These are phyloP conservation scores for Fusarium verticillioides DNA, from an alignment of 2,329 filamentous ascomycete species.

Conservation along the genomic window DNA sequence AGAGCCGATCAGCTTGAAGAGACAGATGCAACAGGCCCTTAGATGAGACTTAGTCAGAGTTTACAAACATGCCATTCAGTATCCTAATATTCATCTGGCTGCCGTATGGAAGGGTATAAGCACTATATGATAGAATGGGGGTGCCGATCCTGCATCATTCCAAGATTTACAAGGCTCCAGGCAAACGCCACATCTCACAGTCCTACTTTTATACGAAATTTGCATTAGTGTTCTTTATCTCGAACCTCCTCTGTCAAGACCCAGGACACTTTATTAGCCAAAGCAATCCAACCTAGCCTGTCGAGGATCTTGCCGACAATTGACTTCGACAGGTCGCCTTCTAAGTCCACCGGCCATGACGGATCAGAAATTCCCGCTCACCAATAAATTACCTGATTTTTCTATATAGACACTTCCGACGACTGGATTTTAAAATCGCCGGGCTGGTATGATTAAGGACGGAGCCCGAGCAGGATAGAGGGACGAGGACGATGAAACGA, in stretches of 20 bases:
- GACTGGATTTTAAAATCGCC: too few species aligned
- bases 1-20: not conserved
- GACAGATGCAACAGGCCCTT: not conserved
- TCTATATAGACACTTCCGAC: not conserved
- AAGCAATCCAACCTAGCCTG: not conserved
- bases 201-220: not conserved
- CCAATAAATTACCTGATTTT: fast-evolving
- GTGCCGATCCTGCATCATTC: not conserved
- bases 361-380: too few species aligned
- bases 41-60: not conserved
- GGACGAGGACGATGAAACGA: not conserved
- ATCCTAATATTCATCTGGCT: too few species aligned
- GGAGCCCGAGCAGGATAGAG: not conserved
- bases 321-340: not conserved
- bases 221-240: not conserved
- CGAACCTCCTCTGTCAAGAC: fast-evolving
- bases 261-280: not conserved
- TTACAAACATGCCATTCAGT: not conserved
- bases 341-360: not conserved
- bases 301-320: too few species aligned
- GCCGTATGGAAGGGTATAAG: not conserved
- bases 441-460: not conserved
- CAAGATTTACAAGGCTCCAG: not conserved
- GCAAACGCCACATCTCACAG: not conserved
- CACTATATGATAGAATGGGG: not conserved